These are phyloP conservation scores for Talaromyces sp. DNA, from an alignment of 2,329 filamentous ascomycete species.

Conservation along the genomic window DNA sequence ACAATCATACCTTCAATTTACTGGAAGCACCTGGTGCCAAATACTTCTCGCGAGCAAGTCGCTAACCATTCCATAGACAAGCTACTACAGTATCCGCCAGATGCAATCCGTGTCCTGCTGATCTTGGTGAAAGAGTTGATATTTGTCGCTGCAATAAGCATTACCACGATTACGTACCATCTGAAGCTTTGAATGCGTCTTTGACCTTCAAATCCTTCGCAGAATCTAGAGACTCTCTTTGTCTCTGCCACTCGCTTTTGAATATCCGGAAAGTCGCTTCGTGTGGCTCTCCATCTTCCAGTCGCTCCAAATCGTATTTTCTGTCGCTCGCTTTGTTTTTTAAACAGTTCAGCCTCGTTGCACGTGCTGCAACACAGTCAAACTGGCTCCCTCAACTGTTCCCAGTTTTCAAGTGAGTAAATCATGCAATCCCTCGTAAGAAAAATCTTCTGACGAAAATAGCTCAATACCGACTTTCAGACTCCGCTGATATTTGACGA, in stretches of 20 bases:
- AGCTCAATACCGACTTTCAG: constrained; percentile 45
- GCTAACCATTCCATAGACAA: background rate
- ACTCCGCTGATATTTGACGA: constrained; percentile 48
- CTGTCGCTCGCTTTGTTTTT: constrained; percentile 45
- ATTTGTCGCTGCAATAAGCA: background rate
- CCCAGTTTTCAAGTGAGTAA: constrained; percentile 44
- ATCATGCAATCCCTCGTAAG: constrained; percentile 15
- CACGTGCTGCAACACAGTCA: constrained; percentile 46
- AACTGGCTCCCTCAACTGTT: constrained; percentile 48
- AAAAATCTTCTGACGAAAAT: constrained; percentile 19
- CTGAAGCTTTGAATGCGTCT: constrained; percentile 31
- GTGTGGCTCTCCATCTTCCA: constrained; percentile 33
- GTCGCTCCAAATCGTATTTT: constrained; percentile 41
- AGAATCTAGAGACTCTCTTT: constrained; percentile 40
- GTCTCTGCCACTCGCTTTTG: constrained; percentile 29
- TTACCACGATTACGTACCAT: constrained; percentile 2
- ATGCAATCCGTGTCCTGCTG: constrained; percentile 13
- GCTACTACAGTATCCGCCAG: background rate
- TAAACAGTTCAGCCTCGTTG: constrained; percentile 37
- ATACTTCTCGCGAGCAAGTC: background rate
- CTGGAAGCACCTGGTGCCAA: background rate
- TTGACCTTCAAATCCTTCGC: constrained; percentile 31
- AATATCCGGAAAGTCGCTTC: constrained; percentile 29
- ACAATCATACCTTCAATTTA: background rate
- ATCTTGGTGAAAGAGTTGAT: constrained; percentile 5